Evolutionary conservation across 2,329 filamentous ascomycete species (phyloP), one percentile per base, ranked within the genome.

Genomic region (Aspergillus udagawae): DNA sequence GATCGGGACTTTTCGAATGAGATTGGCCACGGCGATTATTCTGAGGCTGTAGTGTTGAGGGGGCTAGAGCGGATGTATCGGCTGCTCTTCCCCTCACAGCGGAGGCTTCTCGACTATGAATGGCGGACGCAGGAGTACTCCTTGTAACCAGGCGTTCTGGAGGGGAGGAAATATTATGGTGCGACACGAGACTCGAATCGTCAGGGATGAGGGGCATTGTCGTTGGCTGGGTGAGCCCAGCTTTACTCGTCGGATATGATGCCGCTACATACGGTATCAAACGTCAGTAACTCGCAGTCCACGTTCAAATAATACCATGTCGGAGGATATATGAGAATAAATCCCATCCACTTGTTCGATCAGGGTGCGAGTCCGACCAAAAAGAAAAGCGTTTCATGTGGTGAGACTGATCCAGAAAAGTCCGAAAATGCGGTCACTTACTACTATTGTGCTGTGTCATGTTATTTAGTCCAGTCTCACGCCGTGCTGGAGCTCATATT

Each of bases 71-170:
- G 59, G 72, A 68, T 50, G 68, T 59, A 60, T 77, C 75, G 49
- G 67, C 63, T 49, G 68, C 64, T 68, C 77, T 70, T 56, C 77
- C 77, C 70, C 77, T 73, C 49, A 71, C 74, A 49, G 73, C 61
- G 55, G 77, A 79, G 44, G 74, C 65, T 64, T 79, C 77, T 62
- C 77, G 73, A 57, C 73, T 75, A 59, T 79, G 77, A 55, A 75
- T 67, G 53, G 68, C 69, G 52, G 72, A 69, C 14, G 72, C 70
- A 51, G 72, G 73, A 52, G 70, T 68, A 52, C 72, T 73, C 63
- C 73, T 71, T 35, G 70, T 67, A 28, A 68, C 68, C 56, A 73
- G 63, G 49, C 73, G 71, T 55, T 77, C 75, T 54, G 72, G 64
- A 57, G 71, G 67, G 57, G 73, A 71, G 61, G 73, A 62, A 58